phyloP scores from a whole-genome alignment of 176 grass and related monocot genomes.

The Musa itinerans region DNA sequence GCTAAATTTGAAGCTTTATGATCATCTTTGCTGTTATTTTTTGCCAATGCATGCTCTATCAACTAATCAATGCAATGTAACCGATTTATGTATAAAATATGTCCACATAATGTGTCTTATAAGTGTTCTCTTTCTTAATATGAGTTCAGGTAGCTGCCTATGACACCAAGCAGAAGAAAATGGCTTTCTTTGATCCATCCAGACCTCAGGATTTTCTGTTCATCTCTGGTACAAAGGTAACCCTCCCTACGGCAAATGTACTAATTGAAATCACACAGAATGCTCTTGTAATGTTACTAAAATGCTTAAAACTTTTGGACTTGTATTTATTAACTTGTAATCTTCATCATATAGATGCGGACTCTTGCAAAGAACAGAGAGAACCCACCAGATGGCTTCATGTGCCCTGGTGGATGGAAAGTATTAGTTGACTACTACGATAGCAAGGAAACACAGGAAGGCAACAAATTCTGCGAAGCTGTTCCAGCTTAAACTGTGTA shows the following conservation, averaged over 20 bases:
- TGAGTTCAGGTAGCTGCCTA: constrained; percentile 80
- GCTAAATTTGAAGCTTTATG: not conserved
- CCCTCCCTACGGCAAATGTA: not conserved
- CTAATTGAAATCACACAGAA: not conserved
- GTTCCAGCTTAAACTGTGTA: constrained; percentile 44
- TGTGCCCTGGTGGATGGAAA: constrained; percentile 96
- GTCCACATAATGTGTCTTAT: no score
- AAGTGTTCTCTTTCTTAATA: constrained; percentile 5
- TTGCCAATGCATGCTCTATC: not conserved
- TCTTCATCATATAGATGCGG: constrained; percentile 48
- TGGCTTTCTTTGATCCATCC: constrained; percentile 93
- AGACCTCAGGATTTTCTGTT: constrained; percentile 94
- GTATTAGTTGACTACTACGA: constrained; percentile 91
- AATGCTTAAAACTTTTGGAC: not conserved
- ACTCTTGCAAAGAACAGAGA: constrained; percentile 72
- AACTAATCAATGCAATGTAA: no score
- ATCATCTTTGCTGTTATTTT: not conserved
- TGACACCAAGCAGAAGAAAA: constrained; percentile 70
- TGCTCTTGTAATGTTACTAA: not conserved
- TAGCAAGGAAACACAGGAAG: constrained; percentile 34
- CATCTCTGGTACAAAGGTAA: constrained; percentile 98
- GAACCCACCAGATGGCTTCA: constrained; percentile 85
- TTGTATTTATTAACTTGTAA: not conserved
- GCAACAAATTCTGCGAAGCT: constrained; percentile 52
- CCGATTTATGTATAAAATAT: no score